Base-by-base conservation (phyloP, 371 early-diverging fungal species). In the Apophysomyces trapeziformis region DNA sequence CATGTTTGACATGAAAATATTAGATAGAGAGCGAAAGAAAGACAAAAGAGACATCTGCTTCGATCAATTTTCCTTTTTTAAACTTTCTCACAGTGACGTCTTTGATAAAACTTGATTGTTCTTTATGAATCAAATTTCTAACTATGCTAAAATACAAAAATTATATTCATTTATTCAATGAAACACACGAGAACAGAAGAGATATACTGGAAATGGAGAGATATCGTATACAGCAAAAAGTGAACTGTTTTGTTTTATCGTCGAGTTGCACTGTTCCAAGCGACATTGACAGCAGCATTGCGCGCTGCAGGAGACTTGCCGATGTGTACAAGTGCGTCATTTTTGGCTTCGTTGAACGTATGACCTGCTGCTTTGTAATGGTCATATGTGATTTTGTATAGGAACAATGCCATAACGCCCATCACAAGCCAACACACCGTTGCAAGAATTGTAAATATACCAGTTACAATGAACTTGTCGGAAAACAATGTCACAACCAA, bases 311-410 rank as follows among this genome's bases (percentile, higher is more conserved):
- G 78, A 0, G 87, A 85, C 11, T 87, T 77, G 57, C 83, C 81
- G 60, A 84, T 72, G 18, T 78, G 79, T 7, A 76, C 69, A 60
- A 71, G 71, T 1, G 95, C 95, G 65, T 95, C 92, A 9, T 85
- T 80, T 75, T 93, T 93, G 57, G 96, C 95, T 65, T 89, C 90
- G 50, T 86, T 83, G 65, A 94, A 89, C 4, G 94, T 92, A 73
- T 94, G 95, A 18, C 96, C 95, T 14, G 87, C 89, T 36, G 83
- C 85, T 61, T 88, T 86, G 72, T 92, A 93, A 71, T 92, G 92
- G 56, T 76, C 77, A 75, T 92, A 87, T 7, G 93, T 92, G 61
- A 75, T 80, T 61, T 84, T 85, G 72, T 89, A 90, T 63, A 89
- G 62, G 58, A 79, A 85, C n/a, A 89, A 65, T 1, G 84, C 82